Evolutionary conservation across 805 yeast species (phyloP).

Genomic region (Candida nanaspora): DNA sequence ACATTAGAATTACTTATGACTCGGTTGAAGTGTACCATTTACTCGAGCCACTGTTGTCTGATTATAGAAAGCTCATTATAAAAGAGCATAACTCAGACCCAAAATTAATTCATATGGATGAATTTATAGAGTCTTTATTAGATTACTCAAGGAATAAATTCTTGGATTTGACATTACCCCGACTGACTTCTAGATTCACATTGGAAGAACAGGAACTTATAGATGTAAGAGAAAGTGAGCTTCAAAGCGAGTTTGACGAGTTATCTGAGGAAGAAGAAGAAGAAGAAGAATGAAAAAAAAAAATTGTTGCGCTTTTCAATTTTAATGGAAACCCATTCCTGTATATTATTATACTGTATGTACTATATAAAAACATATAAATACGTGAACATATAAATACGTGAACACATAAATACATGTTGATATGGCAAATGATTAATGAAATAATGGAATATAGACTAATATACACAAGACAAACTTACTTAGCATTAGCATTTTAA

Average conservation of each 20-base stretch:
- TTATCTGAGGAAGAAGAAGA: constrained; percentile 16
- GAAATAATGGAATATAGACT: no score
- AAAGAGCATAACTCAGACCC: constrained; percentile 22
- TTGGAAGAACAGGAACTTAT: constrained; percentile 36
- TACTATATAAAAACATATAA: no score
- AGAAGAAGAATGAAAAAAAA: not conserved
- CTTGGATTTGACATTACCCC: constrained; percentile 68
- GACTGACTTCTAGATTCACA: constrained; percentile 36
- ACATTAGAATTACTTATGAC: constrained; percentile 41
- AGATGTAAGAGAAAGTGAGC: constrained; percentile 30
- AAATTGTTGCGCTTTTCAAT: no score
- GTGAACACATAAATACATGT: no score
- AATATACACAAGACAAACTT: no score
- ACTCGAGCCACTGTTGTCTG: constrained; percentile 52
- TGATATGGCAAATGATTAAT: no score
- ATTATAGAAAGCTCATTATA: constrained; percentile 63
- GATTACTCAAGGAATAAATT: constrained; percentile 40
- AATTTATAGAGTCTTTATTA: constrained; percentile 57
- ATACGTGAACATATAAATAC: no score
- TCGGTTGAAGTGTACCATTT: constrained; percentile 38
- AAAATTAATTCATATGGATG: constrained; percentile 58
- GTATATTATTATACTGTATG: no score
- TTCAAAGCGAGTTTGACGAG: constrained; percentile 27
- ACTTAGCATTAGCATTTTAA: no score
- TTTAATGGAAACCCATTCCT: no score